Evolutionary conservation across 768 basidiomycete species (phyloP), one percentile per base, ranked within the genome.

Genomic region (Serendipita sp.): DNA sequence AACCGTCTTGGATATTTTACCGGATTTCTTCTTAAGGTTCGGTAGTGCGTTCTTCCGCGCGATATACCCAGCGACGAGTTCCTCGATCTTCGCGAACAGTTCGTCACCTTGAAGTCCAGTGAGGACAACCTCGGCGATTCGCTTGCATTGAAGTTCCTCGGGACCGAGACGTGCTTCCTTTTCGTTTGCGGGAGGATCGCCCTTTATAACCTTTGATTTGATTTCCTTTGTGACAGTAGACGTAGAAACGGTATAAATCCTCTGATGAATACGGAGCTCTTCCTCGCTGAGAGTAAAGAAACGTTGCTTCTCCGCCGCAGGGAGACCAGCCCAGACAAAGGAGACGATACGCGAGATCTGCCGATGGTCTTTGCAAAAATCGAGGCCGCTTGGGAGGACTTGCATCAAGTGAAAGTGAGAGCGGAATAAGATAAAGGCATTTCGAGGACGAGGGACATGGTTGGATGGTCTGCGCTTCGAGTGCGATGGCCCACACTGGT

Each of bases 401-500:
- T 60, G 18, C 28, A 60, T 60, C 3, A 10, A n/a, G 24, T 32
- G 78, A 70, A 80, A 87, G 67, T 85, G 80, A 69, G 85, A 84
- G 37, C 65, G 66, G 41, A 67, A 67, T 37, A 67, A 51, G 38
- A 67, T 66, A 35, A 65, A 67, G 3, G 65, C 46, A 41, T 67
- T 67, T 8, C 64, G 65, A 3, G 86, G 86, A 13, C 86, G 81
- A 30, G 84, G 82, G 44, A 86, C 78, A 35, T 60, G 56, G 16
- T 30, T 32, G 16, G 34, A n/a, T n/a, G 56, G 56, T n/a, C 28
- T 30, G 16, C 35, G 24, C 32, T 35, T 60, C 35, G 56, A 30
- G n/a, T 60, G 56, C 4, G 28, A 32, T 35, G 35, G 24, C 35
- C 56, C 35, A n/a, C 35, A n/a, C 35, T 60, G 28, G n/a, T 60